These are phyloP conservation scores for Talaromyces sp. DNA, from an alignment of 2,329 filamentous ascomycete genomes.

Conservation along the genomic window DNA sequence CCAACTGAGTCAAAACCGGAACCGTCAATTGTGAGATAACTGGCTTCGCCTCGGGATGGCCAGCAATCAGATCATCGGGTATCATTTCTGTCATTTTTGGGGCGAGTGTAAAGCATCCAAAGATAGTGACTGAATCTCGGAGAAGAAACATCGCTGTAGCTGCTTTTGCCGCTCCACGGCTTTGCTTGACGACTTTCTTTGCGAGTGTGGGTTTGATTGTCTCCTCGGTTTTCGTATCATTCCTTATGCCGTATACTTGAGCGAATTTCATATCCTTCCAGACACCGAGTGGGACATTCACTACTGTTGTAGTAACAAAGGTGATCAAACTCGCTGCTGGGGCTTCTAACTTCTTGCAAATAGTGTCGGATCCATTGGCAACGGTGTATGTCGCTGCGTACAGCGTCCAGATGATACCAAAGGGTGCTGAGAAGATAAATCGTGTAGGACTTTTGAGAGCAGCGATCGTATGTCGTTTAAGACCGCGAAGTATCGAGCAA, in stretches of 20 bases:
- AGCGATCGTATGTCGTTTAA: constrained; percentile 21
- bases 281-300: constrained; percentile 34
- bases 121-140: constrained; percentile 83
- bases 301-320: constrained; percentile 58
- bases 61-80: constrained; percentile 22
- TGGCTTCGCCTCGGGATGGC: constrained; percentile 24
- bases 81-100: constrained; percentile 24
- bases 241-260: constrained; percentile 71
- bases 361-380: constrained; percentile 80
- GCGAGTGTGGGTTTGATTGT: constrained; percentile 46
- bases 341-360: constrained; percentile 60
- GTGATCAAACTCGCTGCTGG: constrained; percentile 61
- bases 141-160: constrained; percentile 66
- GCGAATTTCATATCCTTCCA: constrained; percentile 42
- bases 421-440: constrained; percentile 42
- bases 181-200: constrained; percentile 7
- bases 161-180: constrained; percentile 14
- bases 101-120: constrained; percentile 47
- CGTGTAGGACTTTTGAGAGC: constrained; percentile 24
- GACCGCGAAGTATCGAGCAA: constrained; percentile 23
- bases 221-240: constrained; percentile 62
- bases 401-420: constrained; percentile 51
- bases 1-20: constrained; percentile 73
- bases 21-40: constrained; percentile 69
- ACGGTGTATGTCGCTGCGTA: constrained; percentile 86